Evolutionary conservation across 306 rosid species (phyloP).

Genomic region (Lagenaria siceraria): DNA sequence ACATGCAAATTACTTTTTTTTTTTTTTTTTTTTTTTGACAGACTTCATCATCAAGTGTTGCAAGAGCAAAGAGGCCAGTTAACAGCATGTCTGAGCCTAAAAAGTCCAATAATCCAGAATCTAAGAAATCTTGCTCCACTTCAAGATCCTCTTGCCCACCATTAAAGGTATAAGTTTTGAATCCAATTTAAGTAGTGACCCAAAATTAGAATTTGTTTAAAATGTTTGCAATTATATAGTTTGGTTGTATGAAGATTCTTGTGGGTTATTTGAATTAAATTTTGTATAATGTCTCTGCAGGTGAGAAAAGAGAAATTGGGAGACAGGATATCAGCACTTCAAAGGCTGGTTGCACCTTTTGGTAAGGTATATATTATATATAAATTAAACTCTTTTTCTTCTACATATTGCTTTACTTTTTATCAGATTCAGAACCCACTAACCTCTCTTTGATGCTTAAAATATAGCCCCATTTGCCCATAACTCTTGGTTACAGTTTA

Average conservation of each 20-base stretch:
- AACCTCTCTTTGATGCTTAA: background rate
- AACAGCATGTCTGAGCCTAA: slow-evolving; percentile 10
- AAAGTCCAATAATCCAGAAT: slow-evolving; percentile 11
- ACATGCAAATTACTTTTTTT: background rate
- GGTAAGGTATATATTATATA: slow-evolving; percentile 40
- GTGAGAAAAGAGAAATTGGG: slow-evolving; percentile 52
- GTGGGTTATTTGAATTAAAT: background rate
- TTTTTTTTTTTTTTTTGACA: background rate
- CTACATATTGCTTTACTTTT: background rate
- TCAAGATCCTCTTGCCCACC: slow-evolving; percentile 28
- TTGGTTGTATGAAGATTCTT: background rate
- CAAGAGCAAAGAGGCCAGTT: slow-evolving; percentile 14
- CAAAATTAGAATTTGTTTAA: background rate
- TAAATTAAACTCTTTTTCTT: background rate
- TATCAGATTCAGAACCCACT: slow-evolving; percentile 24
- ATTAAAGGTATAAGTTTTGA: slow-evolving; percentile 16
- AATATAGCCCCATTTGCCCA: slow-evolving; percentile 9
- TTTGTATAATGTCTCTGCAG: slow-evolving; percentile 9
- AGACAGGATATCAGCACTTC: slow-evolving; percentile 56
- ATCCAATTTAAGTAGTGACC: background rate
- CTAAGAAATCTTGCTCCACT: slow-evolving; percentile 20
- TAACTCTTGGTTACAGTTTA: background rate
- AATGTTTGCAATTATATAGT: background rate
- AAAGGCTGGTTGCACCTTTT: slow-evolving; percentile 58
- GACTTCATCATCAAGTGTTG: slow-evolving; percentile 1